Evolutionary conservation across 352 stramenopile genomes (phyloP), one percentile per base, ranked within the genome.

Genomic region (Globisporangium recalcitrans): DNA sequence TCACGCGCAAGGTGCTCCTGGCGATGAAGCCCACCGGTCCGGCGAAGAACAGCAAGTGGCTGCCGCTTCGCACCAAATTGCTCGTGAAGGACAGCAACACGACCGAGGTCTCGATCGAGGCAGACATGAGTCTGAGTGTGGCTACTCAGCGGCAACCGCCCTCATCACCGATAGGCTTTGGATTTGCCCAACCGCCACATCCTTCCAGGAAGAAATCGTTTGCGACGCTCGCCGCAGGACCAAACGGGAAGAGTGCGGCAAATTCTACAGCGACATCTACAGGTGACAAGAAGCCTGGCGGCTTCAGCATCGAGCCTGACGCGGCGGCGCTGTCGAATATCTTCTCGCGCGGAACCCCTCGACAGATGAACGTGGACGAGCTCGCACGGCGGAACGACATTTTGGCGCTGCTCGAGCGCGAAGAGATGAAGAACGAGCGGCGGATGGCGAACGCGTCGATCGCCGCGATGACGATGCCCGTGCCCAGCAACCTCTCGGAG

Each of bases 281-380:
- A 31, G 27, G 36, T 42, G 60, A 55, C 26, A 60, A 64, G 52
- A 65, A 60, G 27, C 52, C 29, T 11, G 16, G 9, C 16, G 21
- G 26, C 48, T 56, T 67, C 19, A 36, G 7, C 9, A 29, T 63
- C 29, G 69, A 75, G 29, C 63, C 58, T 10, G 60, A 78, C 27
- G 46, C 68, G 0, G 74, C 75, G 0, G 52, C 75, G 26, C 62
- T 88, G 6, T 70, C 74, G 11, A 85, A 88, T 51, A 86, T 88
- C 19, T 88, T 90, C 51, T 71, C 72, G 2, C 73, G 88, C 9
- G 76, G 78, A 1, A 90, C 78, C 11, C 80, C 80, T 10, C 73
- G 78, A 5, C 78, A 87, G 38, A 62, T 90, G 42, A 74, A 64
- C 26, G 55, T 52, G 2, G 63, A 77, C 0, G 80, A 90, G 40